Percentiles rank a stretch among this genome's conserved stretches.
phyloP scores from a whole-genome alignment of 225 moss, liverwort and hornwort genomes.

The Pseudisothecium myosuroides region DNA sequence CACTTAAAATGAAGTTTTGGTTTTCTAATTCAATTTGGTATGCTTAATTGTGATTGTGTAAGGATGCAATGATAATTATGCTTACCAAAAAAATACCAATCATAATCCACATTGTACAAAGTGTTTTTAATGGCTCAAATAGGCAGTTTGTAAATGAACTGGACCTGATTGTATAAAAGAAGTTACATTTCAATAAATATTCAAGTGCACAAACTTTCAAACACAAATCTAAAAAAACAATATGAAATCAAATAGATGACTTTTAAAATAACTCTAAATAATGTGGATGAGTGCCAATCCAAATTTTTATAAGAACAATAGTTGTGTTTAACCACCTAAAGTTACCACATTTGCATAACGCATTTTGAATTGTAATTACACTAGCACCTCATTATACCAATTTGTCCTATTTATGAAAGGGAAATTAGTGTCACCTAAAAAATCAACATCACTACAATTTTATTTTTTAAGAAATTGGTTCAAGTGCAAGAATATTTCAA shows the following conservation, averaged over 20 bases:
- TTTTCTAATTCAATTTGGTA: no score
- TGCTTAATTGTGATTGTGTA: no score
- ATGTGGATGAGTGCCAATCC: not conserved
- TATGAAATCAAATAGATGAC: not conserved
- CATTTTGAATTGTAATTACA: not conserved
- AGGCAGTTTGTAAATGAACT: no score
- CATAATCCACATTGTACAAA: no score
- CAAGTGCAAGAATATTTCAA: not conserved
- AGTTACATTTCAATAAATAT: not conserved
- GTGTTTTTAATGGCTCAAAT: no score
- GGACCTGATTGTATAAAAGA: no score
- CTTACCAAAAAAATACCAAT: no score
- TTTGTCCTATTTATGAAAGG: not conserved
- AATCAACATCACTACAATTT: not conserved
- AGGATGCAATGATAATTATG: no score
- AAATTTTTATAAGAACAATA: not conserved
- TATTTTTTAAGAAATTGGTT: not conserved
- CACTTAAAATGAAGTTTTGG: no score
- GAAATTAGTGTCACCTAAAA: not conserved
- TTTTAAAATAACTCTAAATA: not conserved
- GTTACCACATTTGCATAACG: accelerated
- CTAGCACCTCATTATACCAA: not conserved
- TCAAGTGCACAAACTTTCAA: not conserved
- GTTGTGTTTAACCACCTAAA: accelerated
- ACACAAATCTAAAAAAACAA: not conserved